Evolutionary conservation across 2,329 filamentous ascomycete species (phyloP).

Genomic region (Neobulgaria alba): DNA sequence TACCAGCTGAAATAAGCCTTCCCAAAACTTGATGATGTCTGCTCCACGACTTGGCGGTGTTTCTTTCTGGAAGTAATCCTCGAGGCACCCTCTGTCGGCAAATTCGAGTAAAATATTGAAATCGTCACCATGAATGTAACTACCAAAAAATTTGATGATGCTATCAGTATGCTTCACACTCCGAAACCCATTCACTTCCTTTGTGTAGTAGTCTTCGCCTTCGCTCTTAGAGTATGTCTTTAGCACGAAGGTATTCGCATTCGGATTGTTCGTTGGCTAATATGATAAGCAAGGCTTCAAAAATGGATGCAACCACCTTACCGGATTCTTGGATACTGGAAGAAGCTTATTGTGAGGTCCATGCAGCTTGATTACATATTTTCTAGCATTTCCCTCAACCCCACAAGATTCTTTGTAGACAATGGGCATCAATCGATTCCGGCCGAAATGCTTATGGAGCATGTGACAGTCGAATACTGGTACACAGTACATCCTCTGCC

Average conservation of each 20-base stretch:
- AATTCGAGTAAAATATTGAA: constrained; percentile 31
- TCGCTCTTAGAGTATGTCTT: constrained; percentile 21
- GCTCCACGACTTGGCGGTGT: constrained; percentile 18
- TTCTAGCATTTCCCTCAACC: constrained; percentile 13
- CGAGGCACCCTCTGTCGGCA: constrained; percentile 28
- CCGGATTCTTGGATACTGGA: neutral
- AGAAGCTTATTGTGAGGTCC: constrained; percentile 21
- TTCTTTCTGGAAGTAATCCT: constrained; percentile 25
- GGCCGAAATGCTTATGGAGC: constrained; percentile 17
- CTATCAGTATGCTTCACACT: constrained; percentile 13
- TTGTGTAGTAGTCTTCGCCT: constrained; percentile 17
- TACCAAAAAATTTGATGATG: constrained; percentile 25
- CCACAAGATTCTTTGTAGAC: constrained; percentile 12
- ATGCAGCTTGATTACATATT: constrained; percentile 22
- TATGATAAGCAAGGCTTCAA: neutral
- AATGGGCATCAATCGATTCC: constrained; percentile 24
- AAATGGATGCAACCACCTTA: neutral
- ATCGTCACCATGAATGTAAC: constrained; percentile 20
- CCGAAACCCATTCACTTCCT: constrained; percentile 23
- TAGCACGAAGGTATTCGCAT: constrained; percentile 22
- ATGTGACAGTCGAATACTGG: constrained; percentile 16
- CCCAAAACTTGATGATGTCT: constrained; percentile 29
- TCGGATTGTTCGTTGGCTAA: constrained; percentile 2
- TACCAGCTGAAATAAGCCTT: constrained; percentile 24
- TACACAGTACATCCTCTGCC: constrained; percentile 25